Percentiles rank a stretch among this genome's conserved stretches.
These are phyloP conservation scores for Bassia scoparia DNA, from an alignment of 148 eudicot genomes.

Conservation along the genomic window DNA sequence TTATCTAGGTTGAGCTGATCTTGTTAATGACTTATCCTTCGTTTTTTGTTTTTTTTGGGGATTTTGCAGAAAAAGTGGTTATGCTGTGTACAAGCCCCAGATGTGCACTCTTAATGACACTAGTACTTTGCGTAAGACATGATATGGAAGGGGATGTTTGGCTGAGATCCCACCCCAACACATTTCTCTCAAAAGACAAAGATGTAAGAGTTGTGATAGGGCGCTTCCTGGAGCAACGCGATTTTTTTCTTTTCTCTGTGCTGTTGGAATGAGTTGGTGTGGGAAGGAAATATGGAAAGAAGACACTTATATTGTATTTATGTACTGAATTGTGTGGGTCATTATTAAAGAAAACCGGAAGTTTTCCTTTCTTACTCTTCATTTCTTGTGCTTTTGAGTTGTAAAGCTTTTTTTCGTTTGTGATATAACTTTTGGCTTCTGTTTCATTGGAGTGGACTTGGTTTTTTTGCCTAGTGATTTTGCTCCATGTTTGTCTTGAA, in stretches of 20 bases:
- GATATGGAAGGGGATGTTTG: constrained; percentile 26
- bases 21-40: background rate
- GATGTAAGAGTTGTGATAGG: constrained; percentile 36
- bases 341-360: constrained; percentile 29
- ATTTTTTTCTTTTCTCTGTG: constrained; percentile 36
- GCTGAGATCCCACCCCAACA: constrained; percentile 36
- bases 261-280: constrained; percentile 50
- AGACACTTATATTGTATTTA: constrained; percentile 41
- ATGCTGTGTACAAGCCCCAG: constrained; percentile 68
- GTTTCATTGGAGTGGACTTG: constrained; percentile 17
- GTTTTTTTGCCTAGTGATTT: constrained; percentile 19
- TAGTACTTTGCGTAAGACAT: constrained; percentile 16
- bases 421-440: constrained; percentile 24
- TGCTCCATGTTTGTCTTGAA: constrained; percentile 5
- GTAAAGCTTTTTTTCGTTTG: constrained; percentile 32
- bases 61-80: constrained; percentile 75
- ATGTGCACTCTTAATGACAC: constrained; percentile 55
- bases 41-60: background rate
- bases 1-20: background rate
- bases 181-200: constrained; percentile 28
- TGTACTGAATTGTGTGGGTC: constrained; percentile 40
- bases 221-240: constrained; percentile 32
- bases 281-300: constrained; percentile 37
- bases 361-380: constrained; percentile 27
- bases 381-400: constrained; percentile 30